Percentiles rank a stretch among this genome's conserved stretches.
phyloP scores from a whole-genome alignment of 1,139 yeast species.

The Magnusiomyces magnusii region DNA sequence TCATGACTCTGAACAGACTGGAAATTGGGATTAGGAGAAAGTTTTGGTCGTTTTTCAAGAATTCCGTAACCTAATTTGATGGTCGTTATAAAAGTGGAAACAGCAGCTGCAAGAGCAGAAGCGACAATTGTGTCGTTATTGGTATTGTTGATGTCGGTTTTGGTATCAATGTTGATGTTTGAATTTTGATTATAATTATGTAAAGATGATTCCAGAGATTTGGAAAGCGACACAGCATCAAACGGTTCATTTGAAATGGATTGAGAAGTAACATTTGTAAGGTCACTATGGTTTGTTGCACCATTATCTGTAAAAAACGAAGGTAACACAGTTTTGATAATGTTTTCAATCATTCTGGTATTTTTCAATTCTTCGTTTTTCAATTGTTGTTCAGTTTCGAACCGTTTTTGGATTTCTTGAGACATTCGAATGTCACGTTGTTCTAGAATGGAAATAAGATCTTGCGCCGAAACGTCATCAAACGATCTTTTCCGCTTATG shows the following conservation, averaged over 20 bases:
- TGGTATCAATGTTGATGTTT: neutral
- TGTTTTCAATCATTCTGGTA: neutral
- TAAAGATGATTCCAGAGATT: neutral
- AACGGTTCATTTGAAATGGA: neutral
- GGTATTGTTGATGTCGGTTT: neutral
- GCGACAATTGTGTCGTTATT: neutral
- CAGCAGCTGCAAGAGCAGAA: conserved; percentile 1
- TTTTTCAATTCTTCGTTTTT: neutral
- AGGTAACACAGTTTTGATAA: neutral
- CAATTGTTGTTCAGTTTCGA: neutral
- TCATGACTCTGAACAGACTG: neutral
- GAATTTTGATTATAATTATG: neutral
- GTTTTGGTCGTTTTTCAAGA: neutral
- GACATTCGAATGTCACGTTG: neutral
- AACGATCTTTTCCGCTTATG: neutral
- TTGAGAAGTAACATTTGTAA: neutral
- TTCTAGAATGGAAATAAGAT: neutral
- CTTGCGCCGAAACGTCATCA: neutral
- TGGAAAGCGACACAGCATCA: neutral
- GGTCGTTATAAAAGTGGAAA: neutral
- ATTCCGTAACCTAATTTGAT: neutral
- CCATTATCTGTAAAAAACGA: neutral
- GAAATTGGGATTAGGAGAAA: neutral
- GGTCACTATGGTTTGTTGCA: neutral
- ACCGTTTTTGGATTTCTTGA: neutral